Evolutionary conservation across 2,329 filamentous ascomycete species (phyloP).

Genomic region (Fusarium heterosporum): DNA sequence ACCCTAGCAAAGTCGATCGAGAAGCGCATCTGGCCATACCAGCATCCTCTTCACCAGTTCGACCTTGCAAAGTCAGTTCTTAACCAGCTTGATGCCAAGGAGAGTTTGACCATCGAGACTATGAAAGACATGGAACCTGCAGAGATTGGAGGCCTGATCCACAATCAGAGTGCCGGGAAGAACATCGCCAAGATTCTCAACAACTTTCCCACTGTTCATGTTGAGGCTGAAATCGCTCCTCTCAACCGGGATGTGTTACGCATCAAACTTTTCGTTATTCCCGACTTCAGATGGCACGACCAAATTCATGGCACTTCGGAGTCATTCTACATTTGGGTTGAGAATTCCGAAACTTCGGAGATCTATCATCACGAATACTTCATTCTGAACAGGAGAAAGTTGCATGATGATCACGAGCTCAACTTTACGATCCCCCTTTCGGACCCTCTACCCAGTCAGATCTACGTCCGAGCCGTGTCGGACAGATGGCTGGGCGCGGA

Average conservation of each 20-base stretch:
- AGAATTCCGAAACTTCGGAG: conserved; percentile 96
- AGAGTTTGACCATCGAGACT: conserved; percentile 79
- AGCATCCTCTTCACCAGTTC: conserved; percentile 95
- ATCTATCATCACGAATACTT: conserved; percentile 99
- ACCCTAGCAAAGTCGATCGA: conserved; percentile 97
- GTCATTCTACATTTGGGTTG: conserved; percentile 98
- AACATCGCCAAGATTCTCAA: conserved; percentile 84
- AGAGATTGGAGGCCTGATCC: conserved; percentile 90
- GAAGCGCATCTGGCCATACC: conserved; percentile 92
- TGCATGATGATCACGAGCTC: conserved; percentile 96
- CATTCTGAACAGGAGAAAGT: conserved; percentile 87
- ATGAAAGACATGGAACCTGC: conserved; percentile 92
- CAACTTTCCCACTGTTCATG: conserved; percentile 90
- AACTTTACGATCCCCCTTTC: conserved; percentile 97
- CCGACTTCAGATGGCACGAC: conserved; percentile 96
- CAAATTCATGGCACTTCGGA: conserved; percentile 93
- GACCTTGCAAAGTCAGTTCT: conserved; percentile 87
- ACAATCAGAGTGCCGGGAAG: conserved; percentile 88
- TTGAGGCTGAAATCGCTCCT: conserved; percentile 95
- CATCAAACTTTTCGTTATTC: conserved; percentile 86
- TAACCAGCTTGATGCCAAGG: conserved; percentile 85
- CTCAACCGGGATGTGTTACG: conserved; percentile 93
- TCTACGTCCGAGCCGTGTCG: conserved; percentile 93
- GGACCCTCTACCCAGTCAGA: conserved; percentile 93
- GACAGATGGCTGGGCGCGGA: conserved; percentile 97